These are phyloP conservation scores for Epichloe scottii DNA, from an alignment of 2,329 filamentous ascomycete genomes.

Conservation along the genomic window DNA sequence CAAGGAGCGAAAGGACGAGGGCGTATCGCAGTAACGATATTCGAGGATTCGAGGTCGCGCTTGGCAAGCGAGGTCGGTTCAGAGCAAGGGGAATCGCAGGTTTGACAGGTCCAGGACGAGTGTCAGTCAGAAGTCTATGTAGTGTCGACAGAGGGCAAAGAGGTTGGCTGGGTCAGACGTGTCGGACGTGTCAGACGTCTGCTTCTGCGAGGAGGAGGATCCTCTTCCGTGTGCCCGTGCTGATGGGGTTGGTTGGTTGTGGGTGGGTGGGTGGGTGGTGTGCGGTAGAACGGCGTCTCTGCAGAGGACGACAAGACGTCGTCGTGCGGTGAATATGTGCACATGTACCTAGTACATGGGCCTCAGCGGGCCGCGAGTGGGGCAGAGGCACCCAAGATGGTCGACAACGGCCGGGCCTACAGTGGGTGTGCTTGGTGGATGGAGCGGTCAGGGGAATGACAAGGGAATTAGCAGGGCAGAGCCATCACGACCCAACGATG, in stretches of 20 bases:
- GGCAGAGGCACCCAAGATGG: constrained; percentile 1
- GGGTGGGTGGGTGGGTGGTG: constrained; percentile 1
- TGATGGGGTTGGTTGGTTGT: background rate
- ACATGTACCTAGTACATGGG: background rate
- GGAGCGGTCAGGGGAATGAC: no score
- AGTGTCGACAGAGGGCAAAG: background rate
- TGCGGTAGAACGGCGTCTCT: constrained; percentile 4
- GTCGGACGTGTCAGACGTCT: constrained; percentile 3
- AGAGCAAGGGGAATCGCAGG: background rate
- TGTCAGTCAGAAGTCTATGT: background rate
- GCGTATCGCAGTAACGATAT: background rate
- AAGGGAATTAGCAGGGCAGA: no score
- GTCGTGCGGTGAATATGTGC: constrained; percentile 1
- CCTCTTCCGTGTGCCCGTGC: background rate
- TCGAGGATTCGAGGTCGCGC: background rate
- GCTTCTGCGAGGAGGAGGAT: constrained; percentile 6
- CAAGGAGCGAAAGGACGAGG: background rate
- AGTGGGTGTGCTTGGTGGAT: no score
- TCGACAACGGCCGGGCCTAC: constrained; percentile 4
- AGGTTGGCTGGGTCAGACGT: constrained; percentile 1
- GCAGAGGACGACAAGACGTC: constrained; percentile 8
- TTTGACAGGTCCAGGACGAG: background rate
- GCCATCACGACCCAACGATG: no score
- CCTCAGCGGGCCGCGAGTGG: constrained; percentile 9
- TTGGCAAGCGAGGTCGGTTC: background rate